These are phyloP conservation scores for Phytophthora sansomeana DNA, from an alignment of 352 stramenopile species.

Conservation along the genomic window DNA sequence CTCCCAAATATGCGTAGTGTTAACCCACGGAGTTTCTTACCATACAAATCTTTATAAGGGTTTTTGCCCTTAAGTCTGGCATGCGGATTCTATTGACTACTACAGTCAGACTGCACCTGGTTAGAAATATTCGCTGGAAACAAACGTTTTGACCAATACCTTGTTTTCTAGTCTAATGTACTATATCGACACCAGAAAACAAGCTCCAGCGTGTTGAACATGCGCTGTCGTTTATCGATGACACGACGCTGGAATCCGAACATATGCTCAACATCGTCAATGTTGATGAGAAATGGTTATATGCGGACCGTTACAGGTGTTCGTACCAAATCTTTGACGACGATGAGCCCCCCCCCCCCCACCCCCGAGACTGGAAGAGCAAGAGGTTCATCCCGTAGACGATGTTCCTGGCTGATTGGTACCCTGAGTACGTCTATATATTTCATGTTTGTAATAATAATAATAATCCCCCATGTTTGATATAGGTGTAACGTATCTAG, in stretches of 20 bases:
- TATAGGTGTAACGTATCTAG: no score
- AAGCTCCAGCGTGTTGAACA: neutral
- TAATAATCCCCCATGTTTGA: neutral
- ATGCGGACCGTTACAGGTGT: neutral
- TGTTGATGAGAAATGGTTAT: constrained; percentile 21
- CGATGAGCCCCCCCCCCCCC: neutral
- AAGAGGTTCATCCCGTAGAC: neutral
- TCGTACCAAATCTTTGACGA: constrained; percentile 3
- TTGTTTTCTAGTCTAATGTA: neutral
- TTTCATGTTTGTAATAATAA: neutral
- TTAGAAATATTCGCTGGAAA: neutral
- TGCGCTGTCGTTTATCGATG: neutral
- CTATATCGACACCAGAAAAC: neutral
- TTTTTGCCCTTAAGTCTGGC: no score
- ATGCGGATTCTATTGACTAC: no score
- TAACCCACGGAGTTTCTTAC: no score
- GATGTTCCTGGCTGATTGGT: neutral
- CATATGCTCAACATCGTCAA: constrained; percentile 8
- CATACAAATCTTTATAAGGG: no score
- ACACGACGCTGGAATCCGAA: neutral
- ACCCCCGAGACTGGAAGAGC: neutral
- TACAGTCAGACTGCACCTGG: neutral
- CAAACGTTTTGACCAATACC: neutral
- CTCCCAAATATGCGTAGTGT: no score
- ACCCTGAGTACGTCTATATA: neutral